Evolutionary conservation across 2,329 filamentous ascomycete genomes (phyloP).

Genomic region (Fusarium torreyae): DNA sequence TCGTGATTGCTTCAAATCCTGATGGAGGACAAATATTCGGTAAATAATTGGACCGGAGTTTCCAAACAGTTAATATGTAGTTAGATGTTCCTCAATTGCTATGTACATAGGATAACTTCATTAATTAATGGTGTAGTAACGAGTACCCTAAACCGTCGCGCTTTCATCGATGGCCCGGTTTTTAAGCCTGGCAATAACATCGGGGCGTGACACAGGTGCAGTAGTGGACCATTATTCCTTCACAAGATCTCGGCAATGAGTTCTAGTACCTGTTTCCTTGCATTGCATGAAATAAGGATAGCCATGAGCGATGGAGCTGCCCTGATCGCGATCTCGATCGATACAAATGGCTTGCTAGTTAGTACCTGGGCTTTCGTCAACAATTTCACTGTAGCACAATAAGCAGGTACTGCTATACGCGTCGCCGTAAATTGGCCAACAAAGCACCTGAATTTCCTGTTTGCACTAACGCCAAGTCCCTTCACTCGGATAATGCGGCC

Average conservation of each 20-base stretch:
- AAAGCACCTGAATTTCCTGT: constrained; percentile 19
- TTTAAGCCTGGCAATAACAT: constrained; percentile 11
- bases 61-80: too few relatives aligned
- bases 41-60: too few relatives aligned
- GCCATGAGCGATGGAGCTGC: constrained; percentile 2
- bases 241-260: neutral
- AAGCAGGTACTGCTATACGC: neutral
- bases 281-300: neutral
- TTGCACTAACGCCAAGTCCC: constrained; percentile 34
- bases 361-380: constrained; percentile 6
- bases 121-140: too few relatives aligned
- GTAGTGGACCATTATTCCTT: neutral
- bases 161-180: neutral
- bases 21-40: too few relatives aligned
- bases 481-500: constrained; percentile 36
- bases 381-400: neutral
- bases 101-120: too few relatives aligned
- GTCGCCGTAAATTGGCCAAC: constrained; percentile 7
- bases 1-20: too few relatives aligned
- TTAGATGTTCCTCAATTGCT: too few relatives aligned
- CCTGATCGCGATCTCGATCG: constrained; percentile 2
- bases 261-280: neutral
- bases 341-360: constrained; percentile 3
- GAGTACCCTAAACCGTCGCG: neutral
- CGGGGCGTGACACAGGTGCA: constrained; percentile 7